Evolutionary conservation across 176 grass and related monocot species (phyloP), one percentile per base, ranked within the genome.

Genomic region (Carex pumila): DNA sequence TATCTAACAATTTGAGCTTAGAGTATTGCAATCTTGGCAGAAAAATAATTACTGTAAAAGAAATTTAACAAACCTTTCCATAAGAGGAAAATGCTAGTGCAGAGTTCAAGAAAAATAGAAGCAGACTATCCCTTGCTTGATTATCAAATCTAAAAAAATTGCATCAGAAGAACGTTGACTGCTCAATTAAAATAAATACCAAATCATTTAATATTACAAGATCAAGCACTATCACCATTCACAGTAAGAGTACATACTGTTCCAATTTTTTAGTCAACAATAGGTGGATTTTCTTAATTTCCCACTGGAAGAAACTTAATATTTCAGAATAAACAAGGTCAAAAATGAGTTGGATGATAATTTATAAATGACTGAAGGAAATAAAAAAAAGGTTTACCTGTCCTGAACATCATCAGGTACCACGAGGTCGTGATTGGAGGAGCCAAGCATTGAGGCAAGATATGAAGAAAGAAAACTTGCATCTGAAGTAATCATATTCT

Each of bases 401-500:
- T 94, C 85, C 29, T 93, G 89, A 90, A 92, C 86, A 72, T 84
- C 75, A 49, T 90, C 82, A 62, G 92, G 92, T 85, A 94, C 82
- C 73, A 90, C 62, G 12, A 94, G 63, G 65, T 94, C 85, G 39
- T 94, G 60, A 82, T 37, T 53, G 54, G 91, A 90, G 65, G 81
- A 84, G 84, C 89, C 85, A 65, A 98, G 82, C 79, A 94, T 87
- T 68, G 95, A 94, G 3, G 89, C 85, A 54, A 98, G 85, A 94
- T 89, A 98, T 66, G 91, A 86, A 84, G 86, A 81, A 75, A 94
- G 88, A 93, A 93, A 98, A 73, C 30, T 87, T 25, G 84, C 71
- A 68, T 98, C 91, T 8, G 92, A 98, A 52, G 86, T 88, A 49
- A 98, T 94, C 91, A 94, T 90, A 61, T 84, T 85, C 82, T 92